Percentiles rank a stretch among this genome's conserved stretches.
These are phyloP conservation scores for Asterochloris erici DNA, from an alignment of 139 green algal species.

Conservation along the genomic window DNA sequence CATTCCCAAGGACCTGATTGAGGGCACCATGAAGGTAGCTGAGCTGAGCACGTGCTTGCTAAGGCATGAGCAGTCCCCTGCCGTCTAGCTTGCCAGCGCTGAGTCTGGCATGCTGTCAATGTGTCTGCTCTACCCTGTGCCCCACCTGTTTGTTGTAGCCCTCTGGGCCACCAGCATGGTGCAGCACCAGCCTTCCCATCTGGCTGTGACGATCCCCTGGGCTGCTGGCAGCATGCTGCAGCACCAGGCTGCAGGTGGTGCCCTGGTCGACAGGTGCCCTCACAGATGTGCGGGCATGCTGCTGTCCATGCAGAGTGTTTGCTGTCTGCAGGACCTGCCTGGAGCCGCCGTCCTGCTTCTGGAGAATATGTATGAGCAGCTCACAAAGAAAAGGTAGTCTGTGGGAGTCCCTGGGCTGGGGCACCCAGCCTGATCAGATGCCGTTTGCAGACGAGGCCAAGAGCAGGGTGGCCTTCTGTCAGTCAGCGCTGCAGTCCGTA, in stretches of 20 bases:
- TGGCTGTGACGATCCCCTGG: too few relatives aligned
- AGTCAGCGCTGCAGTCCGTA: background rate
- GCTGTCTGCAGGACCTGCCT: background rate
- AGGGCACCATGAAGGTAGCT: conserved; percentile 5
- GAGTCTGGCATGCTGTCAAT: too few relatives aligned
- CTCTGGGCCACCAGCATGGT: too few relatives aligned
- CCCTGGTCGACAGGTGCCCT: background rate
- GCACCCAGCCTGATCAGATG: background rate
- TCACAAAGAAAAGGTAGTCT: conserved; percentile 16
- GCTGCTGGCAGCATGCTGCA: too few relatives aligned
- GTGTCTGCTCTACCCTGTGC: too few relatives aligned
- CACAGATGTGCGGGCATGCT: background rate
- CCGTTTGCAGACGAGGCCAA: background rate
- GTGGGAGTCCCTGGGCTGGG: background rate
- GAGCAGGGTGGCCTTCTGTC: background rate
- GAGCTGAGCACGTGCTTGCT: background rate
- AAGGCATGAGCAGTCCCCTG: background rate
- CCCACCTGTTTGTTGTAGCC: too few relatives aligned
- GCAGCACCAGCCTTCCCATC: too few relatives aligned
- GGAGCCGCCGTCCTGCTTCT: conserved; percentile 5
- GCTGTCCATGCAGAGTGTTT: background rate
- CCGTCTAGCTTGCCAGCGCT: background rate
- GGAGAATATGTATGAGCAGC: conserved; percentile 7
- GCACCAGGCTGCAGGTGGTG: too few relatives aligned
- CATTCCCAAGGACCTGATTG: background rate